Conservation (phyloP, 306 rosid species). For the Senna tora region DNA sequence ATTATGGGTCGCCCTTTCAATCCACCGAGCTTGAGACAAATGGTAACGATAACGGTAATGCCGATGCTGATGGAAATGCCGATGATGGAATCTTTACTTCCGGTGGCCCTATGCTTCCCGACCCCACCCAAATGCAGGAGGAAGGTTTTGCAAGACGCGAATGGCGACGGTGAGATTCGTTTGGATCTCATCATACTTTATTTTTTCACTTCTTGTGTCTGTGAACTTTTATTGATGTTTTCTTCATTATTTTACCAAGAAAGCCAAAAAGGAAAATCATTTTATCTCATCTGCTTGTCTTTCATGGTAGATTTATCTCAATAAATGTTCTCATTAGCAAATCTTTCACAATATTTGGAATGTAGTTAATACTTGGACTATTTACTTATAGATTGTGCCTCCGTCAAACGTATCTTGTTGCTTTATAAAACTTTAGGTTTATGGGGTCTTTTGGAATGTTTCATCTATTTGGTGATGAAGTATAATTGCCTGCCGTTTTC, state of each 20-base stretch:
- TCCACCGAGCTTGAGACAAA: conserved; percentile 31
- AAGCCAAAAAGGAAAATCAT: not conserved
- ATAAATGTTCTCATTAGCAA: not conserved
- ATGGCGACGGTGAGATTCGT: conserved; percentile 66
- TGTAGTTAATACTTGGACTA: not conserved
- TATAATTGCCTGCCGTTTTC: not conserved
- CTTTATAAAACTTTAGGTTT: no score
- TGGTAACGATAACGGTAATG: not conserved
- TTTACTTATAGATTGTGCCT: not conserved
- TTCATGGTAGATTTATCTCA: no score
- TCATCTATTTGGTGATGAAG: not conserved
- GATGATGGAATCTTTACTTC: conserved; percentile 43
- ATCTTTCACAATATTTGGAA: not conserved
- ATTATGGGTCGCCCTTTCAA: conserved; percentile 63
- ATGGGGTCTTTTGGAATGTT: not conserved
- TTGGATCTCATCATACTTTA: not conserved
- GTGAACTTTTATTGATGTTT: not conserved
- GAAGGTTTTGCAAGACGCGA: conserved; percentile 63
- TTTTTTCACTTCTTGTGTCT: not conserved
- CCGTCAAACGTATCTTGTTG: not conserved
- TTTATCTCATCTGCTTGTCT: not conserved
- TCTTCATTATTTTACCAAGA: not conserved
- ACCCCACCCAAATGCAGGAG: conserved; percentile 62
- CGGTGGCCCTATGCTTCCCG: conserved; percentile 58
- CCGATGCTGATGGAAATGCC: not conserved